Evolutionary conservation across 306 rosid genomes (phyloP), one percentile per base, ranked within the genome.

Genomic region (Clitoria ternatea): DNA sequence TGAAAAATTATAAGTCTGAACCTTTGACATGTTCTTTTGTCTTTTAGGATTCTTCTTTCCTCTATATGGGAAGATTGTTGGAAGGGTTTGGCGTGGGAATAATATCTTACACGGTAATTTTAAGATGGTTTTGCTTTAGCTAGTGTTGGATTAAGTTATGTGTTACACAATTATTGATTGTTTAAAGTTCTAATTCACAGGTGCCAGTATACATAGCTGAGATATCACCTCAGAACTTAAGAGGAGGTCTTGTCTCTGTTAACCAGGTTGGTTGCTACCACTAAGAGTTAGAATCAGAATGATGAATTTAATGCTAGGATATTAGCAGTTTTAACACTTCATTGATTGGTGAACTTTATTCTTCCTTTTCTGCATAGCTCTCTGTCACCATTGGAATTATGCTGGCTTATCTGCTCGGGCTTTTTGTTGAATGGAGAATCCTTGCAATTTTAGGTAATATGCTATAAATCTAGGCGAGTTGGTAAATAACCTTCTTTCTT

Each of bases 11-110:
- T n/a, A n/a, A n/a, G n/a, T n/a, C n/a, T n/a, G n/a, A n/a, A n/a
- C n/a, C n/a, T n/a, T n/a, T n/a, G n/a, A 44, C 48, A 42, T 23
- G 69, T 18, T 81, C 8, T 40, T 76, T 76, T 50, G 32, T 62
- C 8, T 33, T 75, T 63, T 77, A 94, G 99, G 99, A 94, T 80
- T 19, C 84, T 72, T 91, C 99, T 74, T 94, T 94, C 83, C 96
- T 94, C 17, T 91, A 91, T 80, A 79, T 94, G 92, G 99, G 99
- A 81, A 87, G 99, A 76, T 79, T 94, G 85, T 79, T 94, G 90
- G 99, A 94, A 85, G 99, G 99, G 5, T 94, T 94, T 62, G 99
- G 99, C 1, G 96, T 94, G n/a, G 99, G 99, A 47, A 79, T 94
- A 48, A 91, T 94, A 78, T 94, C 99, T 24, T 91, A 94, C 66